Percentiles rank a stretch among this genome's conserved stretches.
phyloP scores from a whole-genome alignment of 768 basidiomycete genomes.

The Dacryopinax spathularia region DNA sequence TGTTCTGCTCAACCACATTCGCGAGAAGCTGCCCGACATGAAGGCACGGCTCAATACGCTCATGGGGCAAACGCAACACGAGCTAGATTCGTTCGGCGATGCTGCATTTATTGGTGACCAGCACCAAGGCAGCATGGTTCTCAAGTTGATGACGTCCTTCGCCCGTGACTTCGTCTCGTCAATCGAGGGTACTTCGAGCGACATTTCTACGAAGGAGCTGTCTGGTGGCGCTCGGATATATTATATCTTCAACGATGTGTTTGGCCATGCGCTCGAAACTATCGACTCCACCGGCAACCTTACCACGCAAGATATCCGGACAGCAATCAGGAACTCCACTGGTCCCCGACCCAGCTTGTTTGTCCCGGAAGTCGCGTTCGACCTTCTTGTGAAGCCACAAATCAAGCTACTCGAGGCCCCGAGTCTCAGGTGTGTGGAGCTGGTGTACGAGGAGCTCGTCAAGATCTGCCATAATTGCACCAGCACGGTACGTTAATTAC shows the following conservation, averaged over 20 bases:
- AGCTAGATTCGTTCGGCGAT: constrained; percentile 92
- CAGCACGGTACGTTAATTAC: constrained; percentile 44
- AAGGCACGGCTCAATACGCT: constrained; percentile 93
- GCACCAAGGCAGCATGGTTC: constrained; percentile 72
- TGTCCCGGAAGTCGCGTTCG: constrained; percentile 94
- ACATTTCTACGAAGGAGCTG: constrained; percentile 95
- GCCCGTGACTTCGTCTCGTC: constrained; percentile 93
- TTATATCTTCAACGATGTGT: constrained; percentile 98
- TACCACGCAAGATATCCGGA: constrained; percentile 88
- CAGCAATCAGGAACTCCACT: constrained; percentile 95
- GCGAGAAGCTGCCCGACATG: constrained; percentile 98
- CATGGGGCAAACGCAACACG: constrained; percentile 98
- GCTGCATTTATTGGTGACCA: constrained; percentile 81
- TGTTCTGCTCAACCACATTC: constrained; percentile 94
- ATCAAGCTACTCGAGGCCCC: constrained; percentile 93
- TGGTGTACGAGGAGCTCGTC: constrained; percentile 97
- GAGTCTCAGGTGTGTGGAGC: constrained; percentile 85
- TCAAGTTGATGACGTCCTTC: constrained; percentile 97
- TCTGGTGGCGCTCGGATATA: constrained; percentile 97
- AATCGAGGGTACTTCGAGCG: constrained; percentile 91
- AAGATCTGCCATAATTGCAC: constrained; percentile 99
- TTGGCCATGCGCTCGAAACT: constrained; percentile 76
- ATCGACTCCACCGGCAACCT: constrained; percentile 87
- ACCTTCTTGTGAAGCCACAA: constrained; percentile 92
- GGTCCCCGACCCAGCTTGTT: constrained; percentile 92